A percentile compares a stretch with the other conserved stretches of the same genome.
Conservation (phyloP, 2,329 filamentous ascomycete genomes). For the Fusarium duplospermum region DNA sequence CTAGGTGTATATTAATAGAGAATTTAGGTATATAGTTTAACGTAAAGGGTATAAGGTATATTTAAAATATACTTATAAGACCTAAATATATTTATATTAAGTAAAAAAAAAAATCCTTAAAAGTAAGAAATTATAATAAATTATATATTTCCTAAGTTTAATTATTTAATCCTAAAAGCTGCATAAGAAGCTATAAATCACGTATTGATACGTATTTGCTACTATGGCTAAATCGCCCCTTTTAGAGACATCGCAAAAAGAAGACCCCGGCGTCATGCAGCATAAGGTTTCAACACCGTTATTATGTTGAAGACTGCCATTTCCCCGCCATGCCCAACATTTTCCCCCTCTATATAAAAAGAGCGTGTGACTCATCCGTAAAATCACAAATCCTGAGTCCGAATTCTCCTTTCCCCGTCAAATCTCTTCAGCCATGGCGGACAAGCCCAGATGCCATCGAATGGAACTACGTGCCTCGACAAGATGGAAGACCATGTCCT, state of each 20-base stretch:
- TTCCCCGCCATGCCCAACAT: neutral
- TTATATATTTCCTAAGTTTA: too few relatives aligned
- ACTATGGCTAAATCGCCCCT: neutral
- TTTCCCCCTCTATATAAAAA: neutral
- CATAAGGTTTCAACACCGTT: neutral
- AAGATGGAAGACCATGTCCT: neutral
- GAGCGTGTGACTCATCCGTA: neutral
- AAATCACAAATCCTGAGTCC: neutral
- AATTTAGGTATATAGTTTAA: too few relatives aligned
- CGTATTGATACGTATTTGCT: neutral
- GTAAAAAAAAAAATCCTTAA: too few relatives aligned
- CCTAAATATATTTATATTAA: too few relatives aligned
- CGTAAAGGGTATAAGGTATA: too few relatives aligned
- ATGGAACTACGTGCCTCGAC: neutral
- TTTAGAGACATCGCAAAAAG: neutral
- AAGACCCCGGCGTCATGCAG: neutral
- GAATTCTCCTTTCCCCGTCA: neutral
- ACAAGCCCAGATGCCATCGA: neutral
- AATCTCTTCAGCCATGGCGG: neutral
- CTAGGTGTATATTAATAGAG: too few relatives aligned
- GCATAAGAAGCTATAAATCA: too few relatives aligned
- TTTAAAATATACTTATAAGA: too few relatives aligned
- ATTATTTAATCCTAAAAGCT: too few relatives aligned
- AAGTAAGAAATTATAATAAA: too few relatives aligned
- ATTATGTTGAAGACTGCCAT: neutral